Evolutionary conservation across 2,329 filamentous ascomycete genomes (phyloP).

Genomic region (Alternaria triticimaculans): DNA sequence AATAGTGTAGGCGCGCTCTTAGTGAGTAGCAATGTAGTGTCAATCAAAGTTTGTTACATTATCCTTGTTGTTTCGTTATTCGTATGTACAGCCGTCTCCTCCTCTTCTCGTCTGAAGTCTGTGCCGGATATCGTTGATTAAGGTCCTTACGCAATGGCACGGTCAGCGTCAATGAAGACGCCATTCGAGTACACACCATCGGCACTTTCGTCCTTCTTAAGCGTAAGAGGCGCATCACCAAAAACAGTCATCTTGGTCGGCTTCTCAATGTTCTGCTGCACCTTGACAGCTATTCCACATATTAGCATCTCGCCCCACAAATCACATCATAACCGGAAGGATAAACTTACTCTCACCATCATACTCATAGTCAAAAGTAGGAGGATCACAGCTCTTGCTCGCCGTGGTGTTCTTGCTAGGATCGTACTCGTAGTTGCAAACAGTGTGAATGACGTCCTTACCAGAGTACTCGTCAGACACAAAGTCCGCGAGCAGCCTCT

Average conservation of each 20-base stretch:
- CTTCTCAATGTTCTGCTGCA: conserved; percentile 17
- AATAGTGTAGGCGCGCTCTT: neutral
- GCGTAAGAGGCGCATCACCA: conserved; percentile 8
- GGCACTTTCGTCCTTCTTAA: neutral
- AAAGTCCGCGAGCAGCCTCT: conserved; percentile 10
- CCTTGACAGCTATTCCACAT: conserved; percentile 4
- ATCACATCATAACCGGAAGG: neutral
- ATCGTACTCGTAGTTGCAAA: conserved; percentile 3
- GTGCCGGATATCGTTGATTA: neutral
- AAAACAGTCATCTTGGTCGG: conserved; percentile 14
- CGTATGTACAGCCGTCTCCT: neutral
- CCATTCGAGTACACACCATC: conserved; percentile 3
- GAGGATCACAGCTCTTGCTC: neutral
- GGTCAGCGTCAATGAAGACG: conserved; percentile 10
- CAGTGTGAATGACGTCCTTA: conserved; percentile 1
- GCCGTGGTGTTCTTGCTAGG: neutral
- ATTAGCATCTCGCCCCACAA: neutral
- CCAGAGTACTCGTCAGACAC: conserved; percentile 9
- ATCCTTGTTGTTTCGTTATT: neutral
- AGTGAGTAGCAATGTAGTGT: neutral
- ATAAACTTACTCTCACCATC: conserved; percentile 14
- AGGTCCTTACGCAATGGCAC: conserved; percentile 12
- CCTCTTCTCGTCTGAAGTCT: neutral
- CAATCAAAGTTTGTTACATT: neutral
- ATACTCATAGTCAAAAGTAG: conserved; percentile 7